Evolutionary conservation across 257 asterid genomes (phyloP).

Genomic region (Solanum microdontum): DNA sequence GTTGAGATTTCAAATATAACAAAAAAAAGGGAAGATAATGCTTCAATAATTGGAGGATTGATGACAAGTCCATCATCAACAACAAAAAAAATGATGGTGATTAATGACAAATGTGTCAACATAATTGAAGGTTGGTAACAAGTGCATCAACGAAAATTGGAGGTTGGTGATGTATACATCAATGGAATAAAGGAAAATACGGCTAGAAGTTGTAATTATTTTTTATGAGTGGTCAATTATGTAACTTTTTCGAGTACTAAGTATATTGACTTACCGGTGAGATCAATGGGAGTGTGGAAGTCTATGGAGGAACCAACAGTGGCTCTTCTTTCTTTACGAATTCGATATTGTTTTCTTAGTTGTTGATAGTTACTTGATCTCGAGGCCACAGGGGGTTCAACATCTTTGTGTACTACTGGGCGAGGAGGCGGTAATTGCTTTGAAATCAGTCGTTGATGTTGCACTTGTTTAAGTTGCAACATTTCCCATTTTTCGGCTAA

Average conservation of each 20-base stretch:
- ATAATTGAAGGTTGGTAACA: background rate
- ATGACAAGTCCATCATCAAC: too few species aligned
- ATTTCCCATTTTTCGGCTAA: conserved; percentile 37
- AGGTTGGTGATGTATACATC: background rate
- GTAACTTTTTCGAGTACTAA: background rate
- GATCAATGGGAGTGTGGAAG: conserved; percentile 7
- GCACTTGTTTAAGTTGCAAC: conserved; percentile 15
- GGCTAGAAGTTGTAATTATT: background rate
- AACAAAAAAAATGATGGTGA: too few species aligned
- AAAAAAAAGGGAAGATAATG: too few species aligned
- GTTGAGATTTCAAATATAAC: background rate
- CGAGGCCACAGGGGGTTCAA: background rate
- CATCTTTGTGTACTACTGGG: background rate
- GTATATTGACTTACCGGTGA: background rate
- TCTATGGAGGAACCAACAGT: conserved; percentile 50
- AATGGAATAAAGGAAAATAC: background rate
- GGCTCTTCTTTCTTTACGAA: conserved; percentile 42
- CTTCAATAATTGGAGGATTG: too few species aligned
- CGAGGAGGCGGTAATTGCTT: background rate
- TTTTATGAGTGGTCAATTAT: background rate
- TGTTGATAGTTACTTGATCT: conserved; percentile 35
- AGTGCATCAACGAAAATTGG: background rate
- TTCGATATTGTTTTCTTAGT: conserved; percentile 16
- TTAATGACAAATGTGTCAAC: too few species aligned
- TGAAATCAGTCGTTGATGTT: background rate